Conservation (phyloP, 2,329 filamentous ascomycete species). For the Botrytis fabae region DNA sequence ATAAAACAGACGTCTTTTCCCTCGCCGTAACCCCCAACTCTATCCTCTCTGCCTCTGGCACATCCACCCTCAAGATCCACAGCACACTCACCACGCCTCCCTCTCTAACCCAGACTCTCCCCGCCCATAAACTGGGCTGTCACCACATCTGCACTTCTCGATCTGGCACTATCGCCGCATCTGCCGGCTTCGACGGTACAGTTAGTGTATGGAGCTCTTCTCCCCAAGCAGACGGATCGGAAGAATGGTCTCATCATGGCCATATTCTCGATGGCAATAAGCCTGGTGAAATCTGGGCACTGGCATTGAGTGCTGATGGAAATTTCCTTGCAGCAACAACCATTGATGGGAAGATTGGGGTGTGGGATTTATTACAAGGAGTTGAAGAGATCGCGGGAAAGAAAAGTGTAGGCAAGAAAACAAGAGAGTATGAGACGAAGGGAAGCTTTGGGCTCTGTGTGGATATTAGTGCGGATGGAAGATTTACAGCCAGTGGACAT, state of each 20-base stretch:
- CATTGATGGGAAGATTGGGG: slow-evolving; percentile 82
- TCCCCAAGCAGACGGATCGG: slow-evolving; percentile 41
- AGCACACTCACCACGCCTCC: slow-evolving; percentile 71
- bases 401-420: slow-evolving; percentile 56
- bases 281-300: slow-evolving; percentile 79
- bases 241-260: slow-evolving; percentile 51
- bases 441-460: slow-evolving; percentile 90
- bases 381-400: slow-evolving; percentile 53
- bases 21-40: slow-evolving; percentile 72
- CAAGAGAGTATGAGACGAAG: slow-evolving; percentile 85
- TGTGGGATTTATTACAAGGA: slow-evolving; percentile 65
- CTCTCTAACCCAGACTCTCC: slow-evolving; percentile 75
- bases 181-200: slow-evolving; percentile 85
- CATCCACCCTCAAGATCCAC: slow-evolving; percentile 78
- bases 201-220: slow-evolving; percentile 77
- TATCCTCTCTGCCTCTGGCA: slow-evolving; percentile 81
- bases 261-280: slow-evolving; percentile 56
- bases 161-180: slow-evolving; percentile 72
- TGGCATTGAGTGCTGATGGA: slow-evolving; percentile 82
- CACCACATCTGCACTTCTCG: slow-evolving; percentile 79
- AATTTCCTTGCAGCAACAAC: slow-evolving; percentile 83
- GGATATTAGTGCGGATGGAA: slow-evolving; percentile 76
- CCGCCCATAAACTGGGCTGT: slow-evolving; percentile 81
- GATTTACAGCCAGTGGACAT: slow-evolving; percentile 86
- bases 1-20: slow-evolving; percentile 81